phyloP scores from a whole-genome alignment of 2,329 filamentous ascomycete species.

The Trichoderma lentiforme region DNA sequence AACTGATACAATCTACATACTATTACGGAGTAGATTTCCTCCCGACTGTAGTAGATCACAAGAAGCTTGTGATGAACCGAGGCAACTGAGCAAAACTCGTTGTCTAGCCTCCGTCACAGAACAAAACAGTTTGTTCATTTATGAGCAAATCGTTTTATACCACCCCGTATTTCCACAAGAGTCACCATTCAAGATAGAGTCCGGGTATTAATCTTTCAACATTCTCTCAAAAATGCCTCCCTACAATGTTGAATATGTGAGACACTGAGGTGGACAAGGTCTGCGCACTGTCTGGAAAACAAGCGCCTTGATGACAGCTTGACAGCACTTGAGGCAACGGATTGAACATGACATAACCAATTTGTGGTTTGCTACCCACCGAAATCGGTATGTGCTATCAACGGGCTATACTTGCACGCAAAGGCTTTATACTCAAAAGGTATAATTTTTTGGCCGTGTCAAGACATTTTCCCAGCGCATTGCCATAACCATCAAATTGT shows the following conservation, averaged over 20 bases:
- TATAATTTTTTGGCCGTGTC: not conserved
- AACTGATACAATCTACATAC: not conserved
- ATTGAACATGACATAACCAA: not conserved
- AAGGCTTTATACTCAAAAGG: not conserved
- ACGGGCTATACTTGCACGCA: not conserved
- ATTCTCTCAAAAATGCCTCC: too few species aligned
- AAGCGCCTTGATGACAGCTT: not conserved
- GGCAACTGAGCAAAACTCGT: not conserved
- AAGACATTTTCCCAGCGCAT: not conserved
- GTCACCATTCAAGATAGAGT: too few species aligned
- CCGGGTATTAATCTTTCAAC: too few species aligned
- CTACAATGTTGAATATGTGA: too few species aligned
- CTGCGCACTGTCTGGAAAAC: conserved; percentile 3
- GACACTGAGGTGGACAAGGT: not conserved
- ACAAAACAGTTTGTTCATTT: not conserved
- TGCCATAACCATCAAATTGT: not conserved
- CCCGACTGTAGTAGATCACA: not conserved
- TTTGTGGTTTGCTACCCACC: too few species aligned
- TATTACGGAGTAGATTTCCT: not conserved
- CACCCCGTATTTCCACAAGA: too few species aligned
- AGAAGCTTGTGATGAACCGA: not conserved
- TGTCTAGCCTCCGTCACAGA: not conserved
- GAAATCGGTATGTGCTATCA: not conserved
- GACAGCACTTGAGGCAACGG: not conserved
- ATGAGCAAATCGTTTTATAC: too few species aligned